A percentile compares a stretch with the other conserved stretches of the same genome.
phyloP scores from a whole-genome alignment of 345 rosid genomes.

The Draba incana region DNA sequence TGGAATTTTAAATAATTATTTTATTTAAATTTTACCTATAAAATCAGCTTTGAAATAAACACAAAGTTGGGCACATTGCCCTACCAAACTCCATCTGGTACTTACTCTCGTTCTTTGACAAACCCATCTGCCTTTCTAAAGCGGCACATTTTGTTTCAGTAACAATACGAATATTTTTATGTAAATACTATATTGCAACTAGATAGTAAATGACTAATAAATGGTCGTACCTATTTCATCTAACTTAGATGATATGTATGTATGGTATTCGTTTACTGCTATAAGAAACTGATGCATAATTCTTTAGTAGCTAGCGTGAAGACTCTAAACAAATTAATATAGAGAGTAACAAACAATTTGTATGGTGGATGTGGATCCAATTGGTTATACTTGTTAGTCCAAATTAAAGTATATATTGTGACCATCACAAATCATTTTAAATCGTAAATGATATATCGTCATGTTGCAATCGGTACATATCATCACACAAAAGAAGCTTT shows the following conservation, averaged over 20 bases:
- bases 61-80: conserved; percentile 12
- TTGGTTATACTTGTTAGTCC: background rate
- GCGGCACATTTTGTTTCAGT: background rate
- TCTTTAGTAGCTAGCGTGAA: too few relatives aligned
- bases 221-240: background rate
- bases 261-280: background rate
- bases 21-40: background rate
- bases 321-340: too few relatives aligned
- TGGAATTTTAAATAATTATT: background rate
- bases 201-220: background rate
- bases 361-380: conserved; percentile 13
- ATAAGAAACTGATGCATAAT: too few relatives aligned
- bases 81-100: conserved; percentile 4
- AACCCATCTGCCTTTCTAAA: background rate
- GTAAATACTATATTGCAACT: background rate
- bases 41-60: background rate
- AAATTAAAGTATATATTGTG: background rate
- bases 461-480: background rate
- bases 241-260: background rate
- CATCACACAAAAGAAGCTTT: background rate
- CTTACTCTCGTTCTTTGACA: background rate
- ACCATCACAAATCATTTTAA: background rate
- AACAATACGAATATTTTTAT: background rate
- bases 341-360: background rate
- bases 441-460: background rate